phyloP scores from a whole-genome alignment of 2,329 filamentous ascomycete species.

The Fusarium nisikadoi region DNA sequence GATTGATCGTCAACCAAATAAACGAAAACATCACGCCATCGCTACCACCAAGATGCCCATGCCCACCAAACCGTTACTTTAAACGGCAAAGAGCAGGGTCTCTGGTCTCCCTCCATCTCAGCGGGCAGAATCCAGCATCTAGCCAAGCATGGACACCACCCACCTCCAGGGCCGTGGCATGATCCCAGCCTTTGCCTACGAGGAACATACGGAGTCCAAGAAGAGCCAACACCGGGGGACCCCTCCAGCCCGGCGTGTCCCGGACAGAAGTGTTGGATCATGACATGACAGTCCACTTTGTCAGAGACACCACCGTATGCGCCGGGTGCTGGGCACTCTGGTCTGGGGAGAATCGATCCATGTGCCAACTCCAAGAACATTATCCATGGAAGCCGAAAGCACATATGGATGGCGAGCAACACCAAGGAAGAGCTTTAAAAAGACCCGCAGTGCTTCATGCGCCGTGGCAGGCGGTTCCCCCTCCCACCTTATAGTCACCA shows the following conservation, averaged over 20 bases:
- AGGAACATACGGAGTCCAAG: constrained; percentile 29
- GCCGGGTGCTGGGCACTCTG: constrained; percentile 16
- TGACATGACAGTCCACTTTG: constrained; percentile 45
- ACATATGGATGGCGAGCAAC: background rate
- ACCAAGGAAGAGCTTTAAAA: constrained; percentile 33
- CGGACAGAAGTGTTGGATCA: constrained; percentile 38
- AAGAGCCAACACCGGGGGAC: constrained; percentile 11
- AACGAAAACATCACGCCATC: constrained; percentile 28
- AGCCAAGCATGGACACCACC: constrained; percentile 23
- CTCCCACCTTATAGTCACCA: constrained; percentile 29
- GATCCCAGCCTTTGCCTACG: constrained; percentile 36
- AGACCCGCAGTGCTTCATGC: constrained; percentile 43
- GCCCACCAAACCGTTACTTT: constrained; percentile 5
- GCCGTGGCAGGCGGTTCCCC: constrained; percentile 25
- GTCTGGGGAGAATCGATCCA: constrained; percentile 30
- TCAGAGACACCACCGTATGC: constrained; percentile 23
- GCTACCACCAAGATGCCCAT: constrained; percentile 1
- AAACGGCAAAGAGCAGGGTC: constrained; percentile 19
- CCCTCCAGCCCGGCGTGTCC: constrained; percentile 42
- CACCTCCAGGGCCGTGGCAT: constrained; percentile 41
- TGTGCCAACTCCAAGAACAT: constrained; percentile 6
- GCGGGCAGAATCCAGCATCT: constrained; percentile 2
- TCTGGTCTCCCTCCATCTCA: constrained; percentile 20
- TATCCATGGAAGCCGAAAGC: background rate
- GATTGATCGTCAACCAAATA: constrained; percentile 16